These are phyloP conservation scores for Aurifilum marmelostoma DNA, from an alignment of 2,329 filamentous ascomycete species.

Conservation along the genomic window DNA sequence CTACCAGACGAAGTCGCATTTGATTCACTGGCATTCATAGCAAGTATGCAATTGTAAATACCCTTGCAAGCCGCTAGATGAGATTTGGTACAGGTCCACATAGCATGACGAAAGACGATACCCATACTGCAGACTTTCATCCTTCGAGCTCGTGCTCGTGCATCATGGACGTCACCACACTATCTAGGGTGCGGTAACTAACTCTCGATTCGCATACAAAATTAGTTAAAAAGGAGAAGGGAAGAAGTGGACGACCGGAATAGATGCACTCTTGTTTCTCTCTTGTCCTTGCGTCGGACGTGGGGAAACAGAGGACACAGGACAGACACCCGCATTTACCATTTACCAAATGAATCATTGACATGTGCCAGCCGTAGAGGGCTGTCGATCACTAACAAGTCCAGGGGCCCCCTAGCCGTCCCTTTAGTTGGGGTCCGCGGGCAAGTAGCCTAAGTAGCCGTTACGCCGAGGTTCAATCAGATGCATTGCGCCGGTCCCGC, in stretches of 20 bases:
- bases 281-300: neutral
- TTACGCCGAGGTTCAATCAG: slow-evolving; percentile 22
- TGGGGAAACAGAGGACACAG: neutral
- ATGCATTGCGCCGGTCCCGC: slow-evolving; percentile 14
- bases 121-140: neutral
- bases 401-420: neutral
- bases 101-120: neutral
- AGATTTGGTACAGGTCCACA: neutral
- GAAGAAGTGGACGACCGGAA: too few species aligned
- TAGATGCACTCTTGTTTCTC: neutral
- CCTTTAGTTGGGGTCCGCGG: slow-evolving; percentile 15
- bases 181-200: neutral
- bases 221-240: neutral
- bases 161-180: neutral
- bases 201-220: fast-evolving
- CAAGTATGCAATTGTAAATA: neutral
- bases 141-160: neutral
- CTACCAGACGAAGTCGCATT: neutral
- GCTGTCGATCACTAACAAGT: neutral
- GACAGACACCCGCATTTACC: neutral
- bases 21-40: neutral
- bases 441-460: neutral
- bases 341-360: neutral
- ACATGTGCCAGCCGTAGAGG: slow-evolving; percentile 1
- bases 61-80: neutral